Evolutionary conservation across 129 eudicot species (phyloP).

Genomic region (Helianthus tuberosus): DNA sequence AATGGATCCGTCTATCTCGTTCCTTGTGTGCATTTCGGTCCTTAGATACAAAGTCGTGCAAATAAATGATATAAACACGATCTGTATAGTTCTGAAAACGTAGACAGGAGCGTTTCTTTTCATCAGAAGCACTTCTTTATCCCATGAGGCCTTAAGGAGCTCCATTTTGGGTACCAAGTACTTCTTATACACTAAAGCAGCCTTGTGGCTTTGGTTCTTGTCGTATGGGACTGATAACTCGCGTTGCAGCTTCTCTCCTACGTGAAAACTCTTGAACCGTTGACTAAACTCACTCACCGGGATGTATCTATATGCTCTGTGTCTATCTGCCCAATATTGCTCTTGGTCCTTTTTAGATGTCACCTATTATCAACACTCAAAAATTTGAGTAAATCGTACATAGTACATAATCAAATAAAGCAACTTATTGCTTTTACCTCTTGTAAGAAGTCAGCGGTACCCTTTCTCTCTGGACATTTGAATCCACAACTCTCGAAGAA

Average conservation of each 20-base stretch:
- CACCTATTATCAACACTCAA: slow-evolving; percentile 47
- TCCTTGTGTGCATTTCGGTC: slow-evolving; percentile 43
- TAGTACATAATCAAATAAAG: neutral
- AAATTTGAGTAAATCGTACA: neutral
- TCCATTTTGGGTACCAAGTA: slow-evolving; percentile 60
- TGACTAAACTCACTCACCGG: slow-evolving; percentile 67
- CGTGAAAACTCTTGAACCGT: slow-evolving; percentile 72
- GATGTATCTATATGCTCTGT: slow-evolving; percentile 53
- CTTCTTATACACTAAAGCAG: slow-evolving; percentile 58
- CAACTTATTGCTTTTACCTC: slow-evolving; percentile 55
- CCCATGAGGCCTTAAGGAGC: slow-evolving; percentile 77
- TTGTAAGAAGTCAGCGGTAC: slow-evolving; percentile 94
- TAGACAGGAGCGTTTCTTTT: slow-evolving; percentile 73
- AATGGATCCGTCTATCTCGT: slow-evolving; percentile 66
- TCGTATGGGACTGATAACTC: slow-evolving; percentile 75
- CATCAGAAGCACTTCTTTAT: slow-evolving; percentile 74
- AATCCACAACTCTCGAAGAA: slow-evolving; percentile 93
- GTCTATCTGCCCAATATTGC: slow-evolving; percentile 82
- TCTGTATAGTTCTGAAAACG: slow-evolving; percentile 67
- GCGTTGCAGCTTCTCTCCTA: slow-evolving; percentile 51
- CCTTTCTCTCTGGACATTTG: slow-evolving; percentile 85
- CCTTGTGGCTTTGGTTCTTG: slow-evolving; percentile 56
- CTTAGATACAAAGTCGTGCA: slow-evolving; percentile 68
- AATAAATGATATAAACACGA: slow-evolving; percentile 59
- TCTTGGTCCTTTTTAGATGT: slow-evolving; percentile 95